Base-by-base conservation (phyloP, 305 asterid species). In the Solanum hybrid region DNA sequence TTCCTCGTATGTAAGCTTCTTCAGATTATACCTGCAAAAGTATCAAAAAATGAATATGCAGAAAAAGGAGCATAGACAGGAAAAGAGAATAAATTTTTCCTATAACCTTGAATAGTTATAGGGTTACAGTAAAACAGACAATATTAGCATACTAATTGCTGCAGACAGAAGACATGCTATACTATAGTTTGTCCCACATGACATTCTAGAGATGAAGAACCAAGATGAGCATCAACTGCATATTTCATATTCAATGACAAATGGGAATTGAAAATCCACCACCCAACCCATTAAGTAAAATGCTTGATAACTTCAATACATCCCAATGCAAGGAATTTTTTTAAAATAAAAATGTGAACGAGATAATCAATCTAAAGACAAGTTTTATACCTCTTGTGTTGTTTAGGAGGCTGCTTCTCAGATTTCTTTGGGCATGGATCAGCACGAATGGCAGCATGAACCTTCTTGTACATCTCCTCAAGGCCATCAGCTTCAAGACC, bases 361-460 rank as follows among this genome's bases (percentile, higher is more conserved):
- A 45, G 38, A 32, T 17, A 37, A 75, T 69, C 12, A 37, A 75
- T 69, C 9, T 35, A 29, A 34, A 66, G 27, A 22, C 3, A 10
- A n/a, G 88, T 56, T 36, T 4, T 32, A 42, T 24, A 94, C 97
- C 97, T 92, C 92, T 94, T 93, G 92, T 92, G 95, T 72, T 93
- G 92, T 88, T 90, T 93, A 26, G 91, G 95, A 88, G 93, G 94
- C 87, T 85, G 90, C 73, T 92, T 95, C 31, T 90, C 94, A 24
- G 95, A 89, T 91, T 93, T 94, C 94, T 93, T 93, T 7, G 40
- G 27, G 3, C 79, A 45, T 10, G 96, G 95, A 37, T 95, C 94
- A 45, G 97, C 95, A 56, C 96, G 95, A 19, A 94, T 94, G 56
- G 96, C 94, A 5, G 94, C 93, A 89, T 95, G 95, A 64, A 93